phyloP scores from a whole-genome alignment of 2,329 filamentous ascomycete species.

The Pseudocercospora ulei region DNA sequence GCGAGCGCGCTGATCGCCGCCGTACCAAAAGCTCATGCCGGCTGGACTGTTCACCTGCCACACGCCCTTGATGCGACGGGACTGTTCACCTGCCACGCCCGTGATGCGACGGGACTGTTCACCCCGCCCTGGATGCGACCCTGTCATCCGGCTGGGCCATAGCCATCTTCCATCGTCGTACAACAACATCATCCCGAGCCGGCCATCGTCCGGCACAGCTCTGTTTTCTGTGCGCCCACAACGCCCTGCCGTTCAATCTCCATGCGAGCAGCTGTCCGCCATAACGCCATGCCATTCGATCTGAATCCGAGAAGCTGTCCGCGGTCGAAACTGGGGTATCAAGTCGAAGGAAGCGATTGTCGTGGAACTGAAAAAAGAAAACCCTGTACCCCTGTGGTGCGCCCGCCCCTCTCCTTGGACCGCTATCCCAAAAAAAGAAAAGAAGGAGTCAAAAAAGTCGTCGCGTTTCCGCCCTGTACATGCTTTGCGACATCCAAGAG shows the following conservation, averaged over 20 bases:
- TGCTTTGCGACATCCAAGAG: constrained; percentile 1
- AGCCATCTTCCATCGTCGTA: constrained; percentile 9
- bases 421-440: too few relatives aligned
- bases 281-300: constrained; percentile 19
- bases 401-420: constrained; percentile 8
- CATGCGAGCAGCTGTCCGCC: constrained; percentile 14
- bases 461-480: constrained; percentile 4
- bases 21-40: constrained; percentile 10
- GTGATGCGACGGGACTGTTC: too few relatives aligned
- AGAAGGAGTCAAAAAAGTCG: constrained; percentile 3
- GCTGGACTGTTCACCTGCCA: constrained; percentile 12
- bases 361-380: constrained; percentile 26
- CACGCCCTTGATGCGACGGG: constrained; percentile 5
- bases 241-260: constrained; percentile 20
- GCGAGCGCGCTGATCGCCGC: constrained; percentile 20
- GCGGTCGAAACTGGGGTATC: constrained; percentile 28
- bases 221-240: constrained; percentile 13
- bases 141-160: constrained; percentile 10
- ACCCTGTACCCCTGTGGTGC: constrained; percentile 13
- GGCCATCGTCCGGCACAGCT: constrained; percentile 8
- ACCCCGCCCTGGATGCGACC: constrained; percentile 4
- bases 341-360: constrained; percentile 32
- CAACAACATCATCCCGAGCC: constrained; percentile 13
- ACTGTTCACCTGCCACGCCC: constrained; percentile 13
- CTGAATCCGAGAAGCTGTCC: constrained; percentile 15